Conservation (phyloP, 75 land plant species). For the Pinus albicaulis region DNA sequence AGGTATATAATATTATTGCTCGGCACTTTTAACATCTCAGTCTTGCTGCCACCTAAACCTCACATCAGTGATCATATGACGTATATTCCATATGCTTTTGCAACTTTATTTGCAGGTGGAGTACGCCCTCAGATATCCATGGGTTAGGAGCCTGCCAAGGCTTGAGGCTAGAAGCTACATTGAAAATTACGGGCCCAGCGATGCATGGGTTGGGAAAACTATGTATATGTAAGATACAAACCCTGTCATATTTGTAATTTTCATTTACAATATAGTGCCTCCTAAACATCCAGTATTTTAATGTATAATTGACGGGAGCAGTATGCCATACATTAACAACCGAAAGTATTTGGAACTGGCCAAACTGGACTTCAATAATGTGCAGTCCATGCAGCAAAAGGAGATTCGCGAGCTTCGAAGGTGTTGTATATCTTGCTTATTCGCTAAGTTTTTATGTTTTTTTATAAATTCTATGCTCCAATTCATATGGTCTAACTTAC, state of each 20-base stretch:
- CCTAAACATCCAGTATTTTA: background rate
- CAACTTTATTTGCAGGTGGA: constrained; percentile 15
- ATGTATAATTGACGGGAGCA: constrained; percentile 1
- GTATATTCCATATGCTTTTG: background rate
- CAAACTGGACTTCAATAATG: constrained; percentile 48
- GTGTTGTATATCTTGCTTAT: background rate
- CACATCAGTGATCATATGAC: background rate
- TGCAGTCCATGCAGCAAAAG: constrained; percentile 28
- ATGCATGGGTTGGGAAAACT: constrained; percentile 41
- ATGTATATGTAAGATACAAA: constrained; percentile 18
- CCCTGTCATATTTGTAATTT: background rate
- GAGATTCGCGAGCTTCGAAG: constrained; percentile 17
- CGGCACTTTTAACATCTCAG: too few species aligned
- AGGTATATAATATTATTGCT: constrained; percentile 9
- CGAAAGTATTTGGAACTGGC: constrained; percentile 35
- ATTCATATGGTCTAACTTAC: background rate
- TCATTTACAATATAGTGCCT: too few species aligned
- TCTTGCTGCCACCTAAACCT: too few species aligned
- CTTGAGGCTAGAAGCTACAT: constrained; percentile 29
- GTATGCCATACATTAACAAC: constrained; percentile 46
- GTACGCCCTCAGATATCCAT: constrained; percentile 17
- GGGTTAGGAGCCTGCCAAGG: constrained; percentile 20
- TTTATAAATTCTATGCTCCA: background rate
- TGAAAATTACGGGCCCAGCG: constrained; percentile 28
- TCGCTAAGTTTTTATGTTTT: too few species aligned